These are phyloP conservation scores for Trichoderma asperellum DNA, from an alignment of 2,329 filamentous ascomycete genomes.

Conservation along the genomic window DNA sequence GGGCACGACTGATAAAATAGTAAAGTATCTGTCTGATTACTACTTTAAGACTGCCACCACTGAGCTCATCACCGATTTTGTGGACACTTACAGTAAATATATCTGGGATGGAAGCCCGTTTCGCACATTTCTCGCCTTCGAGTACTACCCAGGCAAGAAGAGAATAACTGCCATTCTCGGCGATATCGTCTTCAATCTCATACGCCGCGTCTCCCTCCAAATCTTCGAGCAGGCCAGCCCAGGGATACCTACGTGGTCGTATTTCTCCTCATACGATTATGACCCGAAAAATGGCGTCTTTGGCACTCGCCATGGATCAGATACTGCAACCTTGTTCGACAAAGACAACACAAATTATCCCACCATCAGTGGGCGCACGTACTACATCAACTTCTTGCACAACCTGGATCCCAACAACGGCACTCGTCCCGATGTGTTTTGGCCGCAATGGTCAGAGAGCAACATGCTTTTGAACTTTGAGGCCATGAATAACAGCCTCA, in stretches of 20 bases:
- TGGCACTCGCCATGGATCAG: conserved; percentile 75
- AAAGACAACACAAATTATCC: conserved; percentile 67
- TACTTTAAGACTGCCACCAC: conserved; percentile 64
- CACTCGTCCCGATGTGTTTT: conserved; percentile 42
- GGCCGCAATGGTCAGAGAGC: conserved; percentile 49
- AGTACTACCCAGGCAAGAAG: conserved; percentile 76
- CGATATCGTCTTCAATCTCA: conserved; percentile 74
- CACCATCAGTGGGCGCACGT: conserved; percentile 62
- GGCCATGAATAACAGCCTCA: conserved; percentile 36
- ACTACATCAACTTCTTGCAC: conserved; percentile 74
- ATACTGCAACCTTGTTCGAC: conserved; percentile 67
- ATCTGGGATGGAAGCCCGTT: conserved; percentile 71
- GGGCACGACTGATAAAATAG: conserved; percentile 61
- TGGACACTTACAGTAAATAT: conserved; percentile 63
- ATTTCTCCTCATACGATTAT: conserved; percentile 72
- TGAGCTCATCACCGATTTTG: conserved; percentile 57
- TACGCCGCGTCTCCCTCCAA: conserved; percentile 66
- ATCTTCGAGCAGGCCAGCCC: conserved; percentile 52
- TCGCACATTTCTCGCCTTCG: conserved; percentile 67
- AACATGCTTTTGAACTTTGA: conserved; percentile 57
- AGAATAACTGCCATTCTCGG: conserved; percentile 75
- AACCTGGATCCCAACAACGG: conserved; percentile 70
- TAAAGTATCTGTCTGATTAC: conserved; percentile 62
- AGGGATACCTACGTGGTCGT: conserved; percentile 70
- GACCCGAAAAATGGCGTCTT: conserved; percentile 63